These are phyloP conservation scores for Arbutus unedo DNA, from an alignment of 148 eudicot genomes.

Conservation along the genomic window DNA sequence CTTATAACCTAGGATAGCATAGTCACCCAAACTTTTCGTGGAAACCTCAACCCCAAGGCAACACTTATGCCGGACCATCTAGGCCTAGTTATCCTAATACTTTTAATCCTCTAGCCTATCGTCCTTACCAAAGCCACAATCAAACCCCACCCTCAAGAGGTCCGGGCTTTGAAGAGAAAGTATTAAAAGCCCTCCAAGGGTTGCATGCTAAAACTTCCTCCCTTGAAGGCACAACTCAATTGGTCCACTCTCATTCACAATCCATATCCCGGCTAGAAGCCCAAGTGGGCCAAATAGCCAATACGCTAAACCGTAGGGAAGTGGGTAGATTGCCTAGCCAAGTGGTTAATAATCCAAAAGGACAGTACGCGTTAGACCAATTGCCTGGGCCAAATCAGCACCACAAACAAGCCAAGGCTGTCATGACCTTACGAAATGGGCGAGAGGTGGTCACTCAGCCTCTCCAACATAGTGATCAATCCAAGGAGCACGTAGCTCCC, in stretches of 20 bases:
- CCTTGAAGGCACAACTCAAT: background rate
- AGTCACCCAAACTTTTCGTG: background rate
- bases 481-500: no score
- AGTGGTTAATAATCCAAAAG: background rate
- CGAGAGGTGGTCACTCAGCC: background rate
- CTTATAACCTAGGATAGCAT: background rate
- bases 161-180: background rate
- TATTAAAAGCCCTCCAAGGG: background rate
- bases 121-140: background rate
- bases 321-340: background rate
- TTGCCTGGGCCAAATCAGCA: no score
- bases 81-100: background rate
- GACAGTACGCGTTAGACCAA: background rate
- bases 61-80: background rate
- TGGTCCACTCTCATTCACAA: background rate
- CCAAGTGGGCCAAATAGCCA: background rate
- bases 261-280: background rate
- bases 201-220: no score
- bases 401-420: background rate
- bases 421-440: background rate
- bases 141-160: background rate
- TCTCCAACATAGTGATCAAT: background rate
- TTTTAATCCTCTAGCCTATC: background rate
- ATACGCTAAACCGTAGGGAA: background rate
- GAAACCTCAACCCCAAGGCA: background rate